Evolutionary conservation across 2,329 filamentous ascomycete species (phyloP), one percentile per base, ranked within the genome.

Genomic region (Hypocrella siamensis): DNA sequence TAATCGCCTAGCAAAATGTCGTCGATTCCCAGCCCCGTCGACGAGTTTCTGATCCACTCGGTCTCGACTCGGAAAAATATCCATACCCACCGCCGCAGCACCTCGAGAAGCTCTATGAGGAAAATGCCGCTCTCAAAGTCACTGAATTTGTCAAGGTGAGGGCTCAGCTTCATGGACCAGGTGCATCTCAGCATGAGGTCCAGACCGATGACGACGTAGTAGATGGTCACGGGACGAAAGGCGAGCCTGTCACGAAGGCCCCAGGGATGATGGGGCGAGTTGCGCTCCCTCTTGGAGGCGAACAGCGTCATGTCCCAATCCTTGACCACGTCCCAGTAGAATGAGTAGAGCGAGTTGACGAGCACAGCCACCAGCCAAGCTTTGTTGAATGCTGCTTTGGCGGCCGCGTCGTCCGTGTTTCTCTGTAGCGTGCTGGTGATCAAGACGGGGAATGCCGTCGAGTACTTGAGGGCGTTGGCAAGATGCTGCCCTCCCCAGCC

Each of bases 261-360:
- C 50, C 72, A 90, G 0, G 83, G 72, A 43, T 86, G 70, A 17
- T 79, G 71, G 2, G 67, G 66, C 9, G 67, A 64, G 40, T 64
- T 63, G 39, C 78, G 70, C 38, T 71, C 63, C 24, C 56, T 57
- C 11, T 59, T 51, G 2, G 63, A 52, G 3, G 78, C 71, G 48
- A 96, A 81, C 11, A 96, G 65, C 0, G 79, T 82, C 39, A 98
- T 65, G 49, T 96, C 90, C 90, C 90, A 98, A 62, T 98, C 90
- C 59, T 86, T 90, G 34, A 83, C 69, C 19, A 96, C 75, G 47
- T 98, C 90, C 90, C 90, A 98, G 64, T 90, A 98, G 61, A 96
- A 96, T n/a, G 80, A 85, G 58, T 93, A 98, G 28, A 80, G 63
- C 11, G 83, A 92, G 54, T 98, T 94, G 45, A 90, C 49, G 21